A percentile compares a stretch with the other conserved stretches of the same genome.
These are phyloP conservation scores for Fusarium metavorans DNA, from an alignment of 2,329 filamentous ascomycete species.

Conservation along the genomic window DNA sequence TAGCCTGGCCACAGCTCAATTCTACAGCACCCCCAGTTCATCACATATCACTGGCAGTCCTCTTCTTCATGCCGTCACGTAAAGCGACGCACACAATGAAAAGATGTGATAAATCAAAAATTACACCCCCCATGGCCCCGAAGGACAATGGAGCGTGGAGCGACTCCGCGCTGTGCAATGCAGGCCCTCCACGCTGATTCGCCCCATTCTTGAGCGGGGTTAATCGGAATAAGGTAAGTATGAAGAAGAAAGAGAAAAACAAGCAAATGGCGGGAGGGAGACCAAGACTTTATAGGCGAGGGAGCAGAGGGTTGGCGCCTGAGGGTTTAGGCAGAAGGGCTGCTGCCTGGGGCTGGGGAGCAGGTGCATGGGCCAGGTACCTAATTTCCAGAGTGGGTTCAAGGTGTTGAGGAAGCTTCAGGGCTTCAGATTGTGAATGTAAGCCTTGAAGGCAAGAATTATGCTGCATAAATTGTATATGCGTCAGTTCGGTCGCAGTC, in stretches of 20 bases:
- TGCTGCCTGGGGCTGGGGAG: not conserved
- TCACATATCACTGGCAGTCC: not conserved
- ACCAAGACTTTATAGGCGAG: conserved; percentile 49
- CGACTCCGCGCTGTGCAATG: conserved; percentile 68
- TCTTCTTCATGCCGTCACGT: conserved; percentile 60
- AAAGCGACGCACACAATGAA: conserved; percentile 59
- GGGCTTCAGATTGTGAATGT: not conserved
- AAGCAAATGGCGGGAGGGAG: conserved; percentile 2
- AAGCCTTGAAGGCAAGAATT: not conserved
- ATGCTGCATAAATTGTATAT: not conserved
- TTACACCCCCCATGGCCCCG: conserved; percentile 66
- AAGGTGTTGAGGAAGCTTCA: not conserved
- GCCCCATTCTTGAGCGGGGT: conserved; percentile 60
- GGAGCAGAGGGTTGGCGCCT: conserved; percentile 9
- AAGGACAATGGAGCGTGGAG: conserved; percentile 64
- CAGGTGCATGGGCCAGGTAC: not conserved
- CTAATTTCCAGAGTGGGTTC: conserved; percentile 3
- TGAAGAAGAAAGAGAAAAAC: conserved; percentile 57
- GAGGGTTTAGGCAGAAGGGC: conserved; percentile 15
- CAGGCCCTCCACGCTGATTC: conserved; percentile 61
- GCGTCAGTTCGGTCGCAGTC: not conserved
- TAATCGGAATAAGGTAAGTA: conserved; percentile 66
- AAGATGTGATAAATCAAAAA: conserved; percentile 63
- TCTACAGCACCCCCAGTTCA: too few relatives aligned
- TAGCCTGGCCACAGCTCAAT: too few relatives aligned